Conservation (phyloP, 805 yeast genomes). For the Saturnispora mendoncae region DNA sequence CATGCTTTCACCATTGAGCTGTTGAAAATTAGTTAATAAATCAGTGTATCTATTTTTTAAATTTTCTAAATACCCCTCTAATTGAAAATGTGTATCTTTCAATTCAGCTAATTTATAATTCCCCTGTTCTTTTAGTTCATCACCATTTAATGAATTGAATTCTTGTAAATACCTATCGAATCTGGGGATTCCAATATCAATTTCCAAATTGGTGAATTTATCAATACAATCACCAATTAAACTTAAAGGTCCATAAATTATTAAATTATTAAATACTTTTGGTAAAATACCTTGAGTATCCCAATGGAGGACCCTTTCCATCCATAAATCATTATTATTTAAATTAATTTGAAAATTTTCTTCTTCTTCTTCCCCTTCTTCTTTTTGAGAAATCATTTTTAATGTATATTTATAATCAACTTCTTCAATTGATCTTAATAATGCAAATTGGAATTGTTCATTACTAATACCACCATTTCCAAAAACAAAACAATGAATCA, state of each 20-base stretch:
- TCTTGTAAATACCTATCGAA: constrained; percentile 1
- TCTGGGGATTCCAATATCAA: neutral
- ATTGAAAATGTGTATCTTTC: neutral
- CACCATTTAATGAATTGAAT: neutral
- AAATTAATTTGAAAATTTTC: neutral
- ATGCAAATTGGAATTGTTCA: neutral
- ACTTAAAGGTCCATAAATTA: constrained; percentile 7
- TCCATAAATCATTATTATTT: constrained; percentile 2
- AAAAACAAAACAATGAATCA: constrained; percentile 3
- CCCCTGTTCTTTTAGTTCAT: neutral
- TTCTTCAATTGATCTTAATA: constrained; percentile 6
- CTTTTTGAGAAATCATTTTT: neutral
- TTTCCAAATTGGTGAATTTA: neutral
- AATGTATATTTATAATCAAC: neutral
- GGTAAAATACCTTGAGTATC: neutral
- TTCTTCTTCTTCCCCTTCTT: neutral
- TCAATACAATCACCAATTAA: neutral
- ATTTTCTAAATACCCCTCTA: neutral
- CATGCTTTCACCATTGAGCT: constrained; percentile 26
- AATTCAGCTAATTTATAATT: neutral
- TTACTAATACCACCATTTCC: neutral
- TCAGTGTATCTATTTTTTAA: constrained; percentile 20
- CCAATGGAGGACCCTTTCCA: neutral
- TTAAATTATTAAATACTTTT: neutral
- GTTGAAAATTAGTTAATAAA: constrained; percentile 25